A percentile compares a stretch with the other conserved stretches of the same genome.
phyloP scores from a whole-genome alignment of 1,139 yeast genomes.

The Candida sp. region DNA sequence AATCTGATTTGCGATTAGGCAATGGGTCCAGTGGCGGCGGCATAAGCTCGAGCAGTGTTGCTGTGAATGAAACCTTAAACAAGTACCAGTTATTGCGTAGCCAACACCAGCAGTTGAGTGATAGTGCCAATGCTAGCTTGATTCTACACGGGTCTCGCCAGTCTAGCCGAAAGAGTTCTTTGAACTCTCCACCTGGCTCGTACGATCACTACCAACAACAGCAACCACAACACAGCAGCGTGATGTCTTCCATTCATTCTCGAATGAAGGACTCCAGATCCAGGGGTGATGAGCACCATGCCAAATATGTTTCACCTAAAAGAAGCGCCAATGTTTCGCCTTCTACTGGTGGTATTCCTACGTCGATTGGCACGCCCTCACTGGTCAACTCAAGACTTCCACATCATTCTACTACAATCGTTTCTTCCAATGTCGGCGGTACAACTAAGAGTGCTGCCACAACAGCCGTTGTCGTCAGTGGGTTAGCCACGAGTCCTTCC shows the following conservation, averaged over 20 bases:
- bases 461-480: slow-evolving; percentile 21
- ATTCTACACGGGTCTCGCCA: slow-evolving; percentile 28
- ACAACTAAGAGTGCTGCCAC: slow-evolving; percentile 14
- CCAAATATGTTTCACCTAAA: not conserved
- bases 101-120: slow-evolving; percentile 54
- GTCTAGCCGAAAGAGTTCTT: slow-evolving; percentile 38
- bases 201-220: slow-evolving; percentile 7
- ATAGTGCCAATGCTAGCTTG: slow-evolving; percentile 53
- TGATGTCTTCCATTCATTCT: slow-evolving; percentile 23
- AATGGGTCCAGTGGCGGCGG: slow-evolving; percentile 10
- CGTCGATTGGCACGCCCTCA: slow-evolving; percentile 1
- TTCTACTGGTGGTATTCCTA: not conserved
- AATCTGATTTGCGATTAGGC: slow-evolving; percentile 50
- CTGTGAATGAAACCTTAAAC: slow-evolving; percentile 26
- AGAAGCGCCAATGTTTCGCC: slow-evolving; percentile 6
- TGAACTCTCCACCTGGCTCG: slow-evolving; percentile 25
- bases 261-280: slow-evolving; percentile 38
- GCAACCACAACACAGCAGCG: slow-evolving; percentile 2
- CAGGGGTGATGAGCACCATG: slow-evolving; percentile 16
- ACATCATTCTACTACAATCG: slow-evolving; percentile 21
- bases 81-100: slow-evolving; percentile 41
- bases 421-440: slow-evolving; percentile 7
- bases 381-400: slow-evolving; percentile 3
- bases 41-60: slow-evolving; percentile 6
- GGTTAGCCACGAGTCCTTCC: slow-evolving; percentile 44